Conservation (phyloP, 1,139 yeast genomes). For the Meyerozyma sp. region DNA sequence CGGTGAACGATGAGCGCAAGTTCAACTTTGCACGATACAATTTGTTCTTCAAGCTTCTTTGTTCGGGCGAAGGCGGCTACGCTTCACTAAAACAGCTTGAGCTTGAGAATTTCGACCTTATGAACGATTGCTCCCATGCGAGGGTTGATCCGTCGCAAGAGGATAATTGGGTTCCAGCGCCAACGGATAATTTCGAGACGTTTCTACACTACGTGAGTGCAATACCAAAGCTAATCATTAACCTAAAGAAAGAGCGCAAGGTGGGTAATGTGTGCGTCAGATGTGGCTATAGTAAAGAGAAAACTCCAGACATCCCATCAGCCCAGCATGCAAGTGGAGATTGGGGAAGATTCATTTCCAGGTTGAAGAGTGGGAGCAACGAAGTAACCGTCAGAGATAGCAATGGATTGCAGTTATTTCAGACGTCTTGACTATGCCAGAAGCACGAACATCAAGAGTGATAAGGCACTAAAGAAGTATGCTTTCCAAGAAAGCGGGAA, state of each 20-base stretch:
- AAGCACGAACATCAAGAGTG: background rate
- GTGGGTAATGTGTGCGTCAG: constrained; percentile 25
- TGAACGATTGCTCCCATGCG: constrained; percentile 15
- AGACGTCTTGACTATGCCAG: background rate
- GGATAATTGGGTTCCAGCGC: constrained; percentile 6
- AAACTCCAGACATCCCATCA: background rate
- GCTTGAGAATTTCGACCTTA: constrained; percentile 31
- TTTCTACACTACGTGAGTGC: constrained; percentile 23
- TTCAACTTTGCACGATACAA: constrained; percentile 36
- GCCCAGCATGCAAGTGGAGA: constrained; percentile 1
- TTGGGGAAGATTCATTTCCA: constrained; percentile 7
- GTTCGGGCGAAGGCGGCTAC: constrained; percentile 35
- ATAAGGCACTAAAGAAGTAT: background rate
- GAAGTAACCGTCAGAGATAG: background rate
- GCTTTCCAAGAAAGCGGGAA: background rate
- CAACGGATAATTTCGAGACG: constrained; percentile 21
- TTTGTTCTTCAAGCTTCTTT: constrained; percentile 38
- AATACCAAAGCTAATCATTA: constrained; percentile 21
- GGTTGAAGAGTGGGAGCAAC: background rate
- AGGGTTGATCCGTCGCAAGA: background rate
- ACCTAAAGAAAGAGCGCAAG: constrained; percentile 17
- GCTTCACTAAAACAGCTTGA: constrained; percentile 20
- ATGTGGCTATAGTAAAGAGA: constrained; percentile 26
- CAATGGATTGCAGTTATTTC: background rate
- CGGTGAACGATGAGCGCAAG: constrained; percentile 6